A percentile compares a stretch with the other conserved stretches of the same genome.
Conservation (phyloP, 768 basidiomycete species). For the Psilocybe cyanescens region DNA sequence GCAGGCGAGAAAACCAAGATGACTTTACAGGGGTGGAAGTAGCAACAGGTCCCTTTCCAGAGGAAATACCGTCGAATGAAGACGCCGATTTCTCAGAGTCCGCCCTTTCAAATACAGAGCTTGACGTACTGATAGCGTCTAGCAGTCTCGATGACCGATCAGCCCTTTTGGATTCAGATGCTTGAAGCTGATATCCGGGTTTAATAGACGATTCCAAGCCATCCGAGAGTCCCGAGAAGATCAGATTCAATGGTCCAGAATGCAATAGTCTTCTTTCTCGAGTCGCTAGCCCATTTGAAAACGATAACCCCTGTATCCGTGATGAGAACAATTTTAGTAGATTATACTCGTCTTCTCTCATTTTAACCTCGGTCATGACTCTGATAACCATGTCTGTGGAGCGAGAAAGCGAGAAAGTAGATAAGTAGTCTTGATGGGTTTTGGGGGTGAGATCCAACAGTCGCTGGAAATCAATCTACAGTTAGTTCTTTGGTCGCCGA, state of each 20-base stretch:
- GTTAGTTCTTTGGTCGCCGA: not conserved
- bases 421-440: slow-evolving; percentile 69
- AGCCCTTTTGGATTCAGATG: slow-evolving; percentile 10
- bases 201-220: not conserved
- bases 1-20: slow-evolving; percentile 31
- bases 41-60: slow-evolving; percentile 6
- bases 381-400: slow-evolving; percentile 73
- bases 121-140: slow-evolving; percentile 47
- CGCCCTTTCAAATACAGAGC: slow-evolving; percentile 45
- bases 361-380: slow-evolving; percentile 84
- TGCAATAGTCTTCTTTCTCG: slow-evolving; percentile 78
- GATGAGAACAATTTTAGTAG: slow-evolving; percentile 62
- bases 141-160: slow-evolving; percentile 36
- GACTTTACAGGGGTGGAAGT: slow-evolving; percentile 23
- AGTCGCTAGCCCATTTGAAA: slow-evolving; percentile 56
- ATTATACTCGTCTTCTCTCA: slow-evolving; percentile 87
- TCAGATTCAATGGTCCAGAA: slow-evolving; percentile 60
- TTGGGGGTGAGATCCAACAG: slow-evolving; percentile 72
- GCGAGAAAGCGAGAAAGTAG: slow-evolving; percentile 66
- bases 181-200: slow-evolving; percentile 10
- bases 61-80: slow-evolving; percentile 16
- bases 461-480: slow-evolving; percentile 47
- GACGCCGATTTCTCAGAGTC: slow-evolving; percentile 39
- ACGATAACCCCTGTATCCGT: slow-evolving; percentile 63
- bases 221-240: slow-evolving; percentile 32